phyloP scores from a whole-genome alignment of 1,284 basidiomycete genomes.

The Sphagnurus paluster region DNA sequence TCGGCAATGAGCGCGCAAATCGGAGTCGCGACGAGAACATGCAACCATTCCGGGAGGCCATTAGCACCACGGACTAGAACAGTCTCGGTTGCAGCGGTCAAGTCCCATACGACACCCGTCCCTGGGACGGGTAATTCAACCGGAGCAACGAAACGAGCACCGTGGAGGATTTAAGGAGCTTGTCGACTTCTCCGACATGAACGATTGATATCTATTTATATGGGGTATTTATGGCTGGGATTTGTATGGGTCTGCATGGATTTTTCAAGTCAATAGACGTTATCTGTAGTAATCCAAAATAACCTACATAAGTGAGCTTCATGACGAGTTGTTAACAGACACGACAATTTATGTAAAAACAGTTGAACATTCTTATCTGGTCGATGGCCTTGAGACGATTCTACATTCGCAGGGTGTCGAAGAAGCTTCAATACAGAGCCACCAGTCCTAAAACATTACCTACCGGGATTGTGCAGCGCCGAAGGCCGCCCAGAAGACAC shows the following conservation, averaged over 20 bases:
- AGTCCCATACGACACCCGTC: background rate
- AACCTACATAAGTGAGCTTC: background rate
- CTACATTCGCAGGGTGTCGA: too few relatives aligned
- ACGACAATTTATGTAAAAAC: too few relatives aligned
- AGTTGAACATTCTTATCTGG: too few relatives aligned
- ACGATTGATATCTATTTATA: constrained; percentile 2
- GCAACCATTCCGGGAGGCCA: constrained; percentile 15
- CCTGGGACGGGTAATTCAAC: constrained; percentile 4
- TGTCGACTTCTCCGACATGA: constrained; percentile 4
- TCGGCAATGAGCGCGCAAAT: constrained; percentile 2
- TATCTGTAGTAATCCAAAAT: background rate
- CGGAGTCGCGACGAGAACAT: constrained; percentile 8
- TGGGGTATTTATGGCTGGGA: constrained; percentile 11
- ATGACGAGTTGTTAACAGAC: too few relatives aligned
- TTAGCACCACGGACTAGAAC: constrained; percentile 17
- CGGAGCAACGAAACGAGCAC: constrained; percentile 9
- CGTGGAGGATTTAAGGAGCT: constrained; percentile 14
- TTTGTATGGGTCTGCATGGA: background rate
- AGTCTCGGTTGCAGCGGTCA: constrained; percentile 12
- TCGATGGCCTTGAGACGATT: too few relatives aligned
- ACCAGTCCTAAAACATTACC: too few relatives aligned
- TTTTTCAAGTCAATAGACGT: too few relatives aligned
- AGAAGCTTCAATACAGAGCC: too few relatives aligned
- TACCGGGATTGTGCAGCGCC: too few relatives aligned
- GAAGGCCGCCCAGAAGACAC: too few relatives aligned